phyloP scores from a whole-genome alignment of 257 asterid genomes.

The Ballota nigra region DNA sequence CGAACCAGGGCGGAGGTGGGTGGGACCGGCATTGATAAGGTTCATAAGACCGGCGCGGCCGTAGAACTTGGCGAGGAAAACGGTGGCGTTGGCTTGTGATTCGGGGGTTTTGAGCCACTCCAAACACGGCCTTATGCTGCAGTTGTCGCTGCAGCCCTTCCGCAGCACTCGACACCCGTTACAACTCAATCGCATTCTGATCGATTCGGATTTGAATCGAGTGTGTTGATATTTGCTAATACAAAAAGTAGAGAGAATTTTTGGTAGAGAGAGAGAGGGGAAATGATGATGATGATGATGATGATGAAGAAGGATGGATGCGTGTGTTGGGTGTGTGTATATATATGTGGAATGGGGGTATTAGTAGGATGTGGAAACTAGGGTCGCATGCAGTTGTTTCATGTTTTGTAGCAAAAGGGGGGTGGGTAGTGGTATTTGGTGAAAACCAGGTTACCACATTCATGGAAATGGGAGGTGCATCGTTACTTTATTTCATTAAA shows the following conservation, averaged over 20 bases:
- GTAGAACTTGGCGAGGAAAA: constrained; percentile 81
- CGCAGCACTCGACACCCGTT: constrained; percentile 84
- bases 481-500: constrained; percentile 6
- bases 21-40: constrained; percentile 86
- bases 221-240: background rate
- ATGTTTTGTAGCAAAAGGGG: background rate
- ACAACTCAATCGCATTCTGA: constrained; percentile 78
- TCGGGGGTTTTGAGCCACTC: constrained; percentile 76
- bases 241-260: no score
- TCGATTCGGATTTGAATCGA: background rate
- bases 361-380: constrained; percentile 23
- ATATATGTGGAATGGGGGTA: background rate
- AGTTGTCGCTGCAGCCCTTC: constrained; percentile 74
- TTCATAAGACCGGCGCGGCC: constrained; percentile 95
- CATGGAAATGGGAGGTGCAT: constrained; percentile 64
- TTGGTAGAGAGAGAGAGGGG: background rate
- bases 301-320: background rate
- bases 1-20: constrained; percentile 77
- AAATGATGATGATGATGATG: background rate
- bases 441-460: constrained; percentile 48
- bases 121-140: constrained; percentile 79
- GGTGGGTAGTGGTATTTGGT: constrained; percentile 27
- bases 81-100: constrained; percentile 83
- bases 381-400: constrained; percentile 45
- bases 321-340: background rate